phyloP scores from a whole-genome alignment of 2,329 filamentous ascomycete genomes.

The Catunica adiposa region DNA sequence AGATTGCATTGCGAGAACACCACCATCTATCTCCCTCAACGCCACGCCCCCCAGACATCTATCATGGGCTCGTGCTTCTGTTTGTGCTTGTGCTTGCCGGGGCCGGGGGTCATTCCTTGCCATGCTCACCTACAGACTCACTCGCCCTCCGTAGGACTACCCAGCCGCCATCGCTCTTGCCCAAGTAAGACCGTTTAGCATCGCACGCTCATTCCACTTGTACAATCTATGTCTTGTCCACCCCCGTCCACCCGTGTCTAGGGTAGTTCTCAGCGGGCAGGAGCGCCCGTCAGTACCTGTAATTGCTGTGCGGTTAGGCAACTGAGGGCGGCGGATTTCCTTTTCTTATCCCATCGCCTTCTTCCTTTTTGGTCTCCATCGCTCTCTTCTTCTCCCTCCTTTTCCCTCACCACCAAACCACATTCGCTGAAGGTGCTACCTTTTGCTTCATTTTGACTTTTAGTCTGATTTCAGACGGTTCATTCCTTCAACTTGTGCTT shows the following conservation, averaged over 20 bases:
- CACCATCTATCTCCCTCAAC: not conserved
- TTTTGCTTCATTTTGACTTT: slow-evolving; percentile 17
- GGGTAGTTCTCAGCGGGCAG: no score
- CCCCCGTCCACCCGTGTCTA: no score
- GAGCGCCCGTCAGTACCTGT: no score
- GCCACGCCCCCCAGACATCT: not conserved
- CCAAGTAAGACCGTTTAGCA: no score
- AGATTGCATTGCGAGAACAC: not conserved
- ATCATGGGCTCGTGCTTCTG: not conserved
- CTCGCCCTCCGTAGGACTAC: not conserved
- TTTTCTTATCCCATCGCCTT: slow-evolving; percentile 15
- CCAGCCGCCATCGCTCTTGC: not conserved
- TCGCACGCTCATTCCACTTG: no score
- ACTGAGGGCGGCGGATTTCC: not conserved
- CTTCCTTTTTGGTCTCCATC: slow-evolving; percentile 17
- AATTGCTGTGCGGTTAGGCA: not conserved
- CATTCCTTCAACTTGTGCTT: slow-evolving; percentile 33
- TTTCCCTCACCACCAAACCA: not conserved
- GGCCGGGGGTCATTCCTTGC: not conserved
- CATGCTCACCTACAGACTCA: not conserved
- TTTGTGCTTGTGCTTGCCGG: not conserved
- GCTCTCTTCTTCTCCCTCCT: slow-evolving; percentile 12
- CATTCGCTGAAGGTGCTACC: slow-evolving; percentile 10
- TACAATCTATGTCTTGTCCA: no score
- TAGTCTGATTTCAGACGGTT: slow-evolving; percentile 40